Conservation (phyloP, 2,329 filamentous ascomycete genomes). For the Curvularia sp. region DNA sequence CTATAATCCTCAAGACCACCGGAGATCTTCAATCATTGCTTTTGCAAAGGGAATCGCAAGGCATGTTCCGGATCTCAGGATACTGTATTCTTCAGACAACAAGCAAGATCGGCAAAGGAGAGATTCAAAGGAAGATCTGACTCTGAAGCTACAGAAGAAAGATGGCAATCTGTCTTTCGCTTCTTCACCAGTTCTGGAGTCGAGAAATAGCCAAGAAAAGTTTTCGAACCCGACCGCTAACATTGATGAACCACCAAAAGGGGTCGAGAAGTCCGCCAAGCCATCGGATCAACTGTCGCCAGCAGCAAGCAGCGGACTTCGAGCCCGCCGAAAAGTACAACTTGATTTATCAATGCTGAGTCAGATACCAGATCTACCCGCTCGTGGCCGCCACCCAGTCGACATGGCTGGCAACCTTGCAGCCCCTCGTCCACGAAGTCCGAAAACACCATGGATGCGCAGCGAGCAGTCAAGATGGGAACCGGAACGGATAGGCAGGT, state of each 20-base stretch:
- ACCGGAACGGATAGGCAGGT: conserved; percentile 8
- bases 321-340: conserved; percentile 40
- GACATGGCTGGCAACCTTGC: conserved; percentile 24
- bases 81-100: conserved; percentile 19
- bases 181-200: conserved; percentile 4
- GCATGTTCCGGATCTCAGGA: conserved; percentile 35
- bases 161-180: conserved; percentile 21
- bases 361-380: conserved; percentile 29
- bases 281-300: conserved; percentile 1
- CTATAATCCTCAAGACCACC: conserved; percentile 19
- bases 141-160: conserved; percentile 13
- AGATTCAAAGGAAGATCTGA: conserved; percentile 5
- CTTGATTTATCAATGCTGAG: conserved; percentile 40
- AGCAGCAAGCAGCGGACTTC: conserved; percentile 26
- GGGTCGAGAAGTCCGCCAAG: neutral
- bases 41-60: conserved; percentile 35
- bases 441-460: conserved; percentile 35
- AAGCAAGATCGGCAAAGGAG: conserved; percentile 6
- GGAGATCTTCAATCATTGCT: conserved; percentile 34
- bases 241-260: conserved; percentile 1
- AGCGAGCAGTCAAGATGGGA: conserved; percentile 25
- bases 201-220: conserved; percentile 3
- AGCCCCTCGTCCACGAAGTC: conserved; percentile 36
- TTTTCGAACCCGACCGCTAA: conserved; percentile 7
- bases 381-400: conserved; percentile 25